These are phyloP conservation scores for Exophiala alcalophila DNA, from an alignment of 2,329 filamentous ascomycete genomes.

Conservation along the genomic window DNA sequence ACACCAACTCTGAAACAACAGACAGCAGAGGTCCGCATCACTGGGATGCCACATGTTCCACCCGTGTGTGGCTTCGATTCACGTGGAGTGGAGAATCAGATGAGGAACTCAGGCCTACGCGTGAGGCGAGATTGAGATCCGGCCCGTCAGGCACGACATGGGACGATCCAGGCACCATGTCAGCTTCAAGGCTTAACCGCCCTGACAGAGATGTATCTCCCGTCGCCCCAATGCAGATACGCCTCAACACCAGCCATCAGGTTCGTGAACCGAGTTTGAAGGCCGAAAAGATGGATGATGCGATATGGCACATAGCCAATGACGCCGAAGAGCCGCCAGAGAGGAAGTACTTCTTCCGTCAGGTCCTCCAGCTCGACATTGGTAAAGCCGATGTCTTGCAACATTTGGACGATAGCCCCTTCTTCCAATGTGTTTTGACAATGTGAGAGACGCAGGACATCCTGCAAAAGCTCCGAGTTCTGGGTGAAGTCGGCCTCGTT, in stretches of 20 bases:
- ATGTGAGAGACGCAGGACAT: slow-evolving; percentile 9
- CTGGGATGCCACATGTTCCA: too few relatives aligned
- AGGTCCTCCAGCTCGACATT: slow-evolving; percentile 10
- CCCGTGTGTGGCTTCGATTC: too few relatives aligned
- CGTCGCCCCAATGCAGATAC: slow-evolving; percentile 10
- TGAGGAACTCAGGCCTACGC: too few relatives aligned
- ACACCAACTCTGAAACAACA: too few relatives aligned
- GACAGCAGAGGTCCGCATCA: too few relatives aligned
- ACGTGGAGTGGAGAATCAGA: too few relatives aligned
- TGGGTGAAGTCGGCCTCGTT: slow-evolving; percentile 50
- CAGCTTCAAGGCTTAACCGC: slow-evolving; percentile 3
- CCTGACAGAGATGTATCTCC: slow-evolving; percentile 11
- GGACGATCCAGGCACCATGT: too few relatives aligned
- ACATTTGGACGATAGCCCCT: slow-evolving; percentile 1
- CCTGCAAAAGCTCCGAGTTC: slow-evolving; percentile 31
- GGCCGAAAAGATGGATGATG: slow-evolving; percentile 1
- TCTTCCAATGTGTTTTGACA: slow-evolving; percentile 10
- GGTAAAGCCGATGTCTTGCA: slow-evolving; percentile 3
- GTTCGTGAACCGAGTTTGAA: slow-evolving; percentile 6
- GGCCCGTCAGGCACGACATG: too few relatives aligned
- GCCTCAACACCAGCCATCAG: slow-evolving; percentile 8
- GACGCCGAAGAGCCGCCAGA: slow-evolving; percentile 12
- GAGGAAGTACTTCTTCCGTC: slow-evolving; percentile 4
- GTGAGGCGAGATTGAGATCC: too few relatives aligned
- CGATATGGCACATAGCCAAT: slow-evolving; percentile 11